Percentiles rank a stretch among this genome's conserved stretches.
Evolutionary conservation across 176 grass and related monocot species (phyloP).

Genomic region (Areca catechu): DNA sequence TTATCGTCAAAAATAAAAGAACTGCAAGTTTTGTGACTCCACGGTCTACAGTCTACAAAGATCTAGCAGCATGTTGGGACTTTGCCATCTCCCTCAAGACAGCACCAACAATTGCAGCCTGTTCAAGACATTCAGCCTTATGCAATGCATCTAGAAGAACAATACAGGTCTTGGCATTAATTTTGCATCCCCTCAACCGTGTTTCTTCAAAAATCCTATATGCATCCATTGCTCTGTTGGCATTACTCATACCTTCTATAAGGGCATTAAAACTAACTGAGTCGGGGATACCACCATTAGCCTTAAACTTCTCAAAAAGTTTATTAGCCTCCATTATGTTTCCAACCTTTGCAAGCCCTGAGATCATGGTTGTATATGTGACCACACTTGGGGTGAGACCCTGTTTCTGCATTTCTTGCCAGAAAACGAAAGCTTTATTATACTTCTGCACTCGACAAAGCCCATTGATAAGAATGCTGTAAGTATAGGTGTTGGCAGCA

Average conservation of each 20-base stretch:
- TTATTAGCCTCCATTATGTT: slow-evolving; percentile 67
- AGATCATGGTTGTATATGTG: slow-evolving; percentile 94
- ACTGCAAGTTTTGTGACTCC: too few relatives aligned
- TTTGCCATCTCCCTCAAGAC: slow-evolving; percentile 96
- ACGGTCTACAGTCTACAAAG: slow-evolving; percentile 29
- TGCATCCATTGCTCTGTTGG: slow-evolving; percentile 64
- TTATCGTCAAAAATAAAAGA: too few relatives aligned
- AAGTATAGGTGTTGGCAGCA: slow-evolving; percentile 69
- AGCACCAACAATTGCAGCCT: slow-evolving; percentile 83
- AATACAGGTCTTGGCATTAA: slow-evolving; percentile 75
- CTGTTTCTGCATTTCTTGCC: slow-evolving; percentile 94
- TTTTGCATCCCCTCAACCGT: slow-evolving; percentile 53
- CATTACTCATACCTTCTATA: slow-evolving; percentile 98
- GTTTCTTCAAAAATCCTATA: slow-evolving; percentile 87
- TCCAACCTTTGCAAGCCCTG: slow-evolving; percentile 71
- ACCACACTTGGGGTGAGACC: slow-evolving; percentile 67
- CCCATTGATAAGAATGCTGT: slow-evolving; percentile 82
- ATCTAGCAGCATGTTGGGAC: slow-evolving; percentile 73
- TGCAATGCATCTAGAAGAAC: slow-evolving; percentile 86
- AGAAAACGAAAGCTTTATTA: slow-evolving; percentile 94
- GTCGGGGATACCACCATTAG: slow-evolving; percentile 67
- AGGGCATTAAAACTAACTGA: slow-evolving; percentile 72
- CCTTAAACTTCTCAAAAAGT: slow-evolving; percentile 81
- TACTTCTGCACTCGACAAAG: slow-evolving; percentile 83
- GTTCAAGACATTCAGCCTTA: slow-evolving; percentile 70